phyloP scores from a whole-genome alignment of 179 eudicot genomes.

The Spergularia azorica region DNA sequence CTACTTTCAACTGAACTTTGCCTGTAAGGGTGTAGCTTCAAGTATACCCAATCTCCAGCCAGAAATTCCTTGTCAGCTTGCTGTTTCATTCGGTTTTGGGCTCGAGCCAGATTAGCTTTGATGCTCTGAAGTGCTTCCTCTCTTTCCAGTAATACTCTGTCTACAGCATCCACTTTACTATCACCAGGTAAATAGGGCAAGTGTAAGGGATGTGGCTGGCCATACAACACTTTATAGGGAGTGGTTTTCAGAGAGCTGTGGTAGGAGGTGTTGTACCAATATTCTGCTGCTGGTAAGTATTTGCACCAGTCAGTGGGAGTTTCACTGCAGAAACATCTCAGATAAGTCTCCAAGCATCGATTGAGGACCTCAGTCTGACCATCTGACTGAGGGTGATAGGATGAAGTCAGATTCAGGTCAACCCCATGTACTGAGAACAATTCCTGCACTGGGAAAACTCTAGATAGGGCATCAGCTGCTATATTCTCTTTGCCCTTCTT shows the following conservation, averaged over 20 bases:
- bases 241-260: not conserved
- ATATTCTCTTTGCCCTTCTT: not conserved
- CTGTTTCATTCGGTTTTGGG: not conserved
- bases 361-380: not conserved
- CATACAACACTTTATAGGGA: not conserved
- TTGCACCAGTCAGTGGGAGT: not conserved
- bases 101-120: not conserved
- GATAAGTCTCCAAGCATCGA: not conserved
- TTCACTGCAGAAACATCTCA: not conserved
- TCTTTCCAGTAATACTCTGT: not conserved
- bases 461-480: not conserved
- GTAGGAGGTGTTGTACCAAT: not conserved
- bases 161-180: not conserved
- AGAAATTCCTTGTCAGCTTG: not conserved
- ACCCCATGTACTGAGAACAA: too few species aligned
- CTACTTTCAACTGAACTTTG: not conserved
- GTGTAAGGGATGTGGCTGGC: not conserved
- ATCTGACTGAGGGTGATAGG: not conserved
- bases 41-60: not conserved
- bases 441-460: too few species aligned
- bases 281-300: not conserved
- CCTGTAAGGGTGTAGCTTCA: not conserved
- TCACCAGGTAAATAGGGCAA: not conserved
- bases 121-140: not conserved
- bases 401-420: too few species aligned